Percentiles rank a stretch among this genome's conserved stretches.
Evolutionary conservation across 2,329 filamentous ascomycete species (phyloP).

Genomic region (Lecanosticta acicola): DNA sequence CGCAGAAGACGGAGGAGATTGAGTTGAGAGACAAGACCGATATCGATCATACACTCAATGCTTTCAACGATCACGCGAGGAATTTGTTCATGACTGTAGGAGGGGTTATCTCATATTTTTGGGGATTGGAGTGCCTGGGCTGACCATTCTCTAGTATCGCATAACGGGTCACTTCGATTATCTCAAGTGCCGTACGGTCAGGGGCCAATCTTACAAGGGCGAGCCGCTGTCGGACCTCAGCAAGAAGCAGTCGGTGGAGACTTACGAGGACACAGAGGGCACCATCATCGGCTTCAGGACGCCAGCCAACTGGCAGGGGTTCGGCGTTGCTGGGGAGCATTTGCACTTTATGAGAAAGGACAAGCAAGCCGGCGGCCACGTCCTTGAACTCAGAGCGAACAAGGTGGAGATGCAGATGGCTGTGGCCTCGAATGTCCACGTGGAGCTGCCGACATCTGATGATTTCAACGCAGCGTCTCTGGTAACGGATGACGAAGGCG

Average conservation of each 20-base stretch:
- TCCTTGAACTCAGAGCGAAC: constrained; percentile 34
- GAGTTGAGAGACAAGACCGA: constrained; percentile 23
- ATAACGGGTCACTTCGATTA: constrained; percentile 28
- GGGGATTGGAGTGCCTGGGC: too few relatives aligned
- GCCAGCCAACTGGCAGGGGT: constrained; percentile 37
- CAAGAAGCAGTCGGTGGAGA: constrained; percentile 37
- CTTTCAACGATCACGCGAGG: constrained; percentile 25
- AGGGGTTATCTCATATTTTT: too few relatives aligned
- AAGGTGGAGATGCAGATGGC: constrained; percentile 35
- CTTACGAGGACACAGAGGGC: constrained; percentile 34
- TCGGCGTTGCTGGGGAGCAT: constrained; percentile 40
- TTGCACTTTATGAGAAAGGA: constrained; percentile 39
- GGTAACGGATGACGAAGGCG: constrained; percentile 32
- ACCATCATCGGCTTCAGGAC: constrained; percentile 42
- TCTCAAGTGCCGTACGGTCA: constrained; percentile 31
- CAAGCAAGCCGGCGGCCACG: constrained; percentile 37
- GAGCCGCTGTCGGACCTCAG: constrained; percentile 34
- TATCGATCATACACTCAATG: constrained; percentile 25
- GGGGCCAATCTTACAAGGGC: constrained; percentile 30
- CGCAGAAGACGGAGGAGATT: constrained; percentile 24
- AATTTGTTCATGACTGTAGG: constrained; percentile 30
- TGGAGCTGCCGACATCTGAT: constrained; percentile 37
- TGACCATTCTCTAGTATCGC: too few relatives aligned
- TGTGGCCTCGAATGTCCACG: constrained; percentile 35
- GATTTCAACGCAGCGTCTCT: constrained; percentile 36